Base-by-base conservation (phyloP, 768 basidiomycete species). In the Leccinum incarnatum region DNA sequence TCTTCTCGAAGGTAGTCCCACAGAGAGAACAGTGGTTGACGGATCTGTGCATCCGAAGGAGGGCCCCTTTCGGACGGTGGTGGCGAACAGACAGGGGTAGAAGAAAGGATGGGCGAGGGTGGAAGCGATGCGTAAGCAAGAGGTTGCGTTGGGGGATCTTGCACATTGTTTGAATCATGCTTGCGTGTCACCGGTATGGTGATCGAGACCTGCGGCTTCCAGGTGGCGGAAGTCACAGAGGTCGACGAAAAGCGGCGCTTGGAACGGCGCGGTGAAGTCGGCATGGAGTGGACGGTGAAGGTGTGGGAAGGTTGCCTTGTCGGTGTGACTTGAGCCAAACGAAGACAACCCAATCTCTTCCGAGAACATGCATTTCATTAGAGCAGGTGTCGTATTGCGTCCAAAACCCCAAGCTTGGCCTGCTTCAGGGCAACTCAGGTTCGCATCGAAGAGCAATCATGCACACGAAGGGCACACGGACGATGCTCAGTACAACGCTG, bases 1-100 rank as follows among this genome's bases (percentile, higher is more conserved):
- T 96, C 94, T 68, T 95, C 92, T 14, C 87, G 78, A 21, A 96
- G 80, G 71, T 96, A 95, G 62, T 95, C 94, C 94, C 94, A 96
- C 21, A 96, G 69, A 4, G 93, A 93, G 71, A 92, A 93, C 3
- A 91, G 84, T 0, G 77, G 77, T 4, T 72, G 69, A 51, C 69
- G 67, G 42, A 60, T 60, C 42, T 62, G 62, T 25, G 59, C 30
- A 25, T 59, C 57, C 57, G 64, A 57, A 55, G 66, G 29, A 60
- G 64, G 25, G n/a, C 23, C 21, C n/a, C 61, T 51, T 40, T 53
- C 54, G 14, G 59, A 60, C 12, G 68, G 63, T 6, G 69, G 68
- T 0, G 73, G 71, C 15, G 72, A 70, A 40, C 40, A 11, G 23
- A 67, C 49, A 51, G 68, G 73, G 12, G 78, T 74, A 48, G 84